phyloP scores from a whole-genome alignment of 257 asterid species.

The Fraxinus excelsior region DNA sequence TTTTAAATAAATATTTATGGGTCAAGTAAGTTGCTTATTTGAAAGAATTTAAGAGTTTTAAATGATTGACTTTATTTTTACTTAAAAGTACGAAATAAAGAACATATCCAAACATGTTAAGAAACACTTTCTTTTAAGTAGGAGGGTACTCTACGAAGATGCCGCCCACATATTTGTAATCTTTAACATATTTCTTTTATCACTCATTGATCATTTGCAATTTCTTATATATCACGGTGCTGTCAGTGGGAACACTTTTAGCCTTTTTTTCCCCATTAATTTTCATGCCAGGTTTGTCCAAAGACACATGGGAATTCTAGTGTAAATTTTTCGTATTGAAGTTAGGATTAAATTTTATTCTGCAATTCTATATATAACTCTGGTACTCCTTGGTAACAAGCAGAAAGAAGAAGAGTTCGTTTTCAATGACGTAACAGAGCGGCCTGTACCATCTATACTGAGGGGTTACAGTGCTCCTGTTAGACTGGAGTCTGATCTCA shows the following conservation, averaged over 20 bases:
- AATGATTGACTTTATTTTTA: neutral
- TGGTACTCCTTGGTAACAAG: constrained; percentile 20
- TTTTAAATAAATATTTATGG: neutral
- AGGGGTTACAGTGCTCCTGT: constrained; percentile 91
- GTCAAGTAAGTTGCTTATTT: neutral
- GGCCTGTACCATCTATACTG: constrained; percentile 68
- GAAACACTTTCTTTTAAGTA: neutral
- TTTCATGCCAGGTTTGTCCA: neutral
- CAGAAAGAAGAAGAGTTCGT: constrained; percentile 82
- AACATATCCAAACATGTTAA: neutral
- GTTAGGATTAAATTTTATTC: neutral
- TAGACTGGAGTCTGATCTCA: constrained; percentile 73
- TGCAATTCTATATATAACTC: constrained; percentile 15
- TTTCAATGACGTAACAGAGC: constrained; percentile 55
- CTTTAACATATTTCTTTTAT: neutral
- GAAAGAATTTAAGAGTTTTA: neutral
- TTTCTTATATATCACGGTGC: neutral
- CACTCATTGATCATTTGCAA: neutral
- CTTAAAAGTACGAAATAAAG: neutral
- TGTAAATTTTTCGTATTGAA: neutral
- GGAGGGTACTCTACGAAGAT: neutral
- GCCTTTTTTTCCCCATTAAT: neutral
- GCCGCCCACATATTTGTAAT: neutral
- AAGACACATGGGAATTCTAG: neutral
- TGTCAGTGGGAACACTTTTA: neutral